Evolutionary conservation across 306 rosid species (phyloP).

Genomic region (Spatholobus suberectus): DNA sequence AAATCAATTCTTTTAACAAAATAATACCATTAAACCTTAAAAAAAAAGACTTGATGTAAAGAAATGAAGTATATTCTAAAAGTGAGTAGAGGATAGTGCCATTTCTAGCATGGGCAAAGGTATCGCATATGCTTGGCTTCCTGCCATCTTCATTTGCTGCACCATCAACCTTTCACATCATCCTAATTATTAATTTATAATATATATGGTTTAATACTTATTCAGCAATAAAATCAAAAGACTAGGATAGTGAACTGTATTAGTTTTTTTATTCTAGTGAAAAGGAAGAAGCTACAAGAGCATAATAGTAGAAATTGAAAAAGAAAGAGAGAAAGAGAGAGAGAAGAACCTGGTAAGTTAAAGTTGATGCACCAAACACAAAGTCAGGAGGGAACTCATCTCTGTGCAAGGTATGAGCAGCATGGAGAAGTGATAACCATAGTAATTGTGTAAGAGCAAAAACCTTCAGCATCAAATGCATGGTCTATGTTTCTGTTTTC

Average conservation of each 20-base stretch:
- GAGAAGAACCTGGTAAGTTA: constrained; percentile 74
- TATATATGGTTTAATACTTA: too few relatives aligned
- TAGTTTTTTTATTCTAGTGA: too few relatives aligned
- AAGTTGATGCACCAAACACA: constrained; percentile 68
- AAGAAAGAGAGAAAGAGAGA: background rate
- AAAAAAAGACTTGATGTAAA: background rate
- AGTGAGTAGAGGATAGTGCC: constrained; percentile 23
- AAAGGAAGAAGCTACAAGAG: too few relatives aligned
- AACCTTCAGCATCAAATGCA: background rate
- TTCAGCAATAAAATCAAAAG: background rate
- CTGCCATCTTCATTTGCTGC: constrained; percentile 55
- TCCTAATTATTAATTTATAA: too few relatives aligned
- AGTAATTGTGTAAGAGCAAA: background rate
- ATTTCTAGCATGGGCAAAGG: constrained; percentile 39
- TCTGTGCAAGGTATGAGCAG: constrained; percentile 40
- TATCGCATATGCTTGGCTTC: constrained; percentile 50
- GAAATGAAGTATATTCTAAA: too few relatives aligned
- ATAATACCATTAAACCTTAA: background rate
- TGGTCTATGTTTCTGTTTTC: background rate
- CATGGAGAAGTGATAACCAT: background rate
- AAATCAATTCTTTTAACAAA: background rate
- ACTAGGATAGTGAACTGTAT: background rate
- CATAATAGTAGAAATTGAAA: too few relatives aligned
- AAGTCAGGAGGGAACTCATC: constrained; percentile 70
- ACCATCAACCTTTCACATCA: constrained; percentile 52